phyloP scores from a whole-genome alignment of 2,329 filamentous ascomycete species.

The Beauveria bassiana region DNA sequence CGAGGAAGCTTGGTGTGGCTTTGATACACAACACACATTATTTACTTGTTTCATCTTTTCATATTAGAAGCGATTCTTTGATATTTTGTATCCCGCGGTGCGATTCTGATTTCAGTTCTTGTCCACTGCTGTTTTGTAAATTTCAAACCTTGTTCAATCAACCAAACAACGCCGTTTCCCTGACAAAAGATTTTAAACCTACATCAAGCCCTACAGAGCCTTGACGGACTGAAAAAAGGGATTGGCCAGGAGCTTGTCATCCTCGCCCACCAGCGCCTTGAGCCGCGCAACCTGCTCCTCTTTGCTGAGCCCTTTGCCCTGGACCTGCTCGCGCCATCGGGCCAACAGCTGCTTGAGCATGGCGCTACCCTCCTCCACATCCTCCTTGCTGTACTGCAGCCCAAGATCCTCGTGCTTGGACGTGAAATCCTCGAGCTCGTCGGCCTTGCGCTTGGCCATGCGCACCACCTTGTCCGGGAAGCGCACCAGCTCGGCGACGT shows the following conservation, averaged over 20 bases:
- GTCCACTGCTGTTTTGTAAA: no score
- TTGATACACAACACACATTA: background rate
- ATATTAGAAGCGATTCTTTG: background rate
- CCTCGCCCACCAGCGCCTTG: constrained; percentile 68
- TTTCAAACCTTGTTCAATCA: no score
- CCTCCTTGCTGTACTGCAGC: constrained; percentile 64
- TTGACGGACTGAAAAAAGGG: constrained; percentile 64
- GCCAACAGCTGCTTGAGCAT: constrained; percentile 77
- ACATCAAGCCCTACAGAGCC: constrained; percentile 31
- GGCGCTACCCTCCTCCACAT: constrained; percentile 81
- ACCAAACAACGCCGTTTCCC: background rate
- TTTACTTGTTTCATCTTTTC: background rate
- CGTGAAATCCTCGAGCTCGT: constrained; percentile 94
- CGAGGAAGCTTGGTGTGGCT: background rate
- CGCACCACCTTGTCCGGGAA: constrained; percentile 96
- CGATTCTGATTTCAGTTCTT: no score
- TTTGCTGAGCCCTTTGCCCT: constrained; percentile 48
- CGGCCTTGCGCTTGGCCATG: constrained; percentile 98
- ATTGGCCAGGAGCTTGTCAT: constrained; percentile 56
- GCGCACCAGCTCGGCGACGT: constrained; percentile 91
- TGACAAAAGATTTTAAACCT: background rate
- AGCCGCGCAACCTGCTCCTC: constrained; percentile 73
- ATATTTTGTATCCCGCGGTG: no score
- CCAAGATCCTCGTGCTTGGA: constrained; percentile 60
- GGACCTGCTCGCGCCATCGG: constrained; percentile 75